Base-by-base conservation (phyloP, 495 filamentous ascomycete genomes). In the Xylaria longipes region DNA sequence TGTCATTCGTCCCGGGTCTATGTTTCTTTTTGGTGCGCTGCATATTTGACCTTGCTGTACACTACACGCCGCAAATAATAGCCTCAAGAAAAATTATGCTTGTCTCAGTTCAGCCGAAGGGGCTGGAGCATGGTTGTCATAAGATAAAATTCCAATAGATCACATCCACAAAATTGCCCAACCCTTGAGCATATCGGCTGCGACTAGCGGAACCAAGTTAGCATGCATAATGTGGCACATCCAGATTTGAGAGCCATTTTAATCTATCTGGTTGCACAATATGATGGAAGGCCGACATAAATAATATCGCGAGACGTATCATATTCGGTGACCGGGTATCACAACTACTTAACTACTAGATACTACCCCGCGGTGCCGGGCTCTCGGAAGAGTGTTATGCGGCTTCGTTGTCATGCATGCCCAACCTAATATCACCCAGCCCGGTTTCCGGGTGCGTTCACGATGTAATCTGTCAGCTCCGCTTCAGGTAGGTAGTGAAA, bases 381-480 rank as follows among this genome's bases (percentile, higher is more conserved):
- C 33, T 31, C 12, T 56, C 14, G 52, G 27, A 56, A 56, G 52
- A 31, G n/a, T 1, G 1, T 11, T 14, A 35, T 37, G 57, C 33
- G 3, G 3, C 0, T 2, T n/a, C 17, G 50, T 29, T 29, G 45
- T 45, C 20, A 54, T 54, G 50, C 17, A 29, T 5, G 57, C 33
- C 33, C 17, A 37, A 35, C 57, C 3, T 60, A n/a, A 35, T n/a
- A 60, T 39, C 54, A 35, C 54, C 14, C 25, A 60, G 12, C 57
- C 25, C n/a, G 11, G 7, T 12, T 8, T 12, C 33, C 33, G 17
- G 57, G 39, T 37, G 33, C 33, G 25, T 39, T 37, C 57, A 60
- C 52, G 52, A 60, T 60, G 31, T 60, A 37, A 60, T 37, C 52
- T 27, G 57, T 37, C 57, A 7, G 31, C 57, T 39, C 33, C 57